Conservation (phyloP, 352 stramenopile genomes). For the Globisporangium recalcitrans region DNA sequence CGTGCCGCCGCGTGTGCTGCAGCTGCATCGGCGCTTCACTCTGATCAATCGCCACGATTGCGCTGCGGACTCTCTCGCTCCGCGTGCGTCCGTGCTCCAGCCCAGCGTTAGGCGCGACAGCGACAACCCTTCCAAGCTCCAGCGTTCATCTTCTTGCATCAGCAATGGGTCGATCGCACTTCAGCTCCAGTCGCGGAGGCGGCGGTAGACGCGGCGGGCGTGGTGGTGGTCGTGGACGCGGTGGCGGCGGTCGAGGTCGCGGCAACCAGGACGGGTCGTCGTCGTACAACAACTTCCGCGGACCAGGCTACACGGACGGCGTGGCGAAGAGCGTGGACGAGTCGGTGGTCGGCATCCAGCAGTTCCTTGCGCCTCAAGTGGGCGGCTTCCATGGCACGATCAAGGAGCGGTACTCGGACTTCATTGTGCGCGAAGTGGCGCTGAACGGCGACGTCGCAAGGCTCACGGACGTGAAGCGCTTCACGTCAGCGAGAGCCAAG, state of each 20-base stretch:
- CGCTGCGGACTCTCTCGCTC: slow-evolving; percentile 1
- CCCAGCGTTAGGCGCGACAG: background rate
- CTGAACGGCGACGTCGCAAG: slow-evolving; percentile 44
- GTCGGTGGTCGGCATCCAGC: slow-evolving; percentile 60
- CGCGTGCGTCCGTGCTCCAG: background rate
- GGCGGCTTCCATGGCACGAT: slow-evolving; percentile 78
- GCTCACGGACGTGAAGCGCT: slow-evolving; percentile 62
- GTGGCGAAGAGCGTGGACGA: slow-evolving; percentile 74
- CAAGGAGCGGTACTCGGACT: slow-evolving; percentile 91
- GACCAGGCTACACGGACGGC: slow-evolving; percentile 68
- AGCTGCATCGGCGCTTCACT: background rate
- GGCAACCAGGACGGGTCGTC: slow-evolving; percentile 14
- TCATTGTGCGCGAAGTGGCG: slow-evolving; percentile 86
- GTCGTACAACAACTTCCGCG: slow-evolving; percentile 38
- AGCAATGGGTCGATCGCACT: slow-evolving; percentile 17
- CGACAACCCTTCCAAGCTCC: background rate
- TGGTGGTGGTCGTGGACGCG: slow-evolving; percentile 16
- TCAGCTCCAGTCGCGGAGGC: slow-evolving; percentile 20
- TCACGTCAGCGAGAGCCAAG: slow-evolving; percentile 20
- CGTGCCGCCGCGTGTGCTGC: background rate
- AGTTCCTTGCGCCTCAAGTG: slow-evolving; percentile 57
- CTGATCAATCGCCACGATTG: slow-evolving; percentile 3
- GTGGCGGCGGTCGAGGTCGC: slow-evolving; percentile 18
- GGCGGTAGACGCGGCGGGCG: slow-evolving; percentile 26
- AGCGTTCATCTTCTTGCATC: background rate